Conservation (phyloP, 78 protist species). For the Planoprotostelium fungivorum region DNA sequence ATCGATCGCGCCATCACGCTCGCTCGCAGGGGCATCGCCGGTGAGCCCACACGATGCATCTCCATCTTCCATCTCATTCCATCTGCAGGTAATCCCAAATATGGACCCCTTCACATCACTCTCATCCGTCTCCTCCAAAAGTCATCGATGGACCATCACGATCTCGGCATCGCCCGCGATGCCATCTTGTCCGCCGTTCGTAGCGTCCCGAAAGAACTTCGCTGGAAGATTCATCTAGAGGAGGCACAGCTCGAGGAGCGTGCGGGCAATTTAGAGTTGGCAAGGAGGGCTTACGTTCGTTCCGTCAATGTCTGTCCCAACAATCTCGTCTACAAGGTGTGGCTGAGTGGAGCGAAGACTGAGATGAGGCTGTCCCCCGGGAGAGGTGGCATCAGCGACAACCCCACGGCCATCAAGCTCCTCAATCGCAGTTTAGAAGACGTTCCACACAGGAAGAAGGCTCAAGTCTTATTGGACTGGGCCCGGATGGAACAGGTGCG, state of each 20-base stretch:
- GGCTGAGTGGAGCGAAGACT: conserved; percentile 74
- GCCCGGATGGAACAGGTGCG: conserved; percentile 78
- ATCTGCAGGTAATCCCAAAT: conserved; percentile 45
- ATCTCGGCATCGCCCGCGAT: conserved; percentile 30
- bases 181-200: conserved; percentile 56
- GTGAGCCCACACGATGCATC: conserved; percentile 13
- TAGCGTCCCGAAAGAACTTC: conserved; percentile 74
- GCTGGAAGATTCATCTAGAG: conserved; percentile 91
- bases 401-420: conserved; percentile 64
- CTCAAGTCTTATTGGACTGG: conserved; percentile 75
- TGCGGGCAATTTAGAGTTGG: conserved; percentile 26
- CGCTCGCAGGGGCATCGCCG: conserved; percentile 62
- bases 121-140: conserved; percentile 71
- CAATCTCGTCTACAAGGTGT: conserved; percentile 84
- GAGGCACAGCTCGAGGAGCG: conserved; percentile 85
- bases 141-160: conserved; percentile 3
- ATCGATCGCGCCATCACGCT: conserved; percentile 67
- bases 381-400: conserved; percentile 9
- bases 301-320: conserved; percentile 71
- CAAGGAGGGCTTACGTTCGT: conserved; percentile 63
- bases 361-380: neutral
- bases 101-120: conserved; percentile 86
- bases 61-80: neutral
- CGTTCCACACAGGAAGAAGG: conserved; percentile 72
- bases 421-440: conserved; percentile 75